These are phyloP conservation scores for Eucalyptus virginea DNA, from an alignment of 345 rosid genomes.

Conservation along the genomic window DNA sequence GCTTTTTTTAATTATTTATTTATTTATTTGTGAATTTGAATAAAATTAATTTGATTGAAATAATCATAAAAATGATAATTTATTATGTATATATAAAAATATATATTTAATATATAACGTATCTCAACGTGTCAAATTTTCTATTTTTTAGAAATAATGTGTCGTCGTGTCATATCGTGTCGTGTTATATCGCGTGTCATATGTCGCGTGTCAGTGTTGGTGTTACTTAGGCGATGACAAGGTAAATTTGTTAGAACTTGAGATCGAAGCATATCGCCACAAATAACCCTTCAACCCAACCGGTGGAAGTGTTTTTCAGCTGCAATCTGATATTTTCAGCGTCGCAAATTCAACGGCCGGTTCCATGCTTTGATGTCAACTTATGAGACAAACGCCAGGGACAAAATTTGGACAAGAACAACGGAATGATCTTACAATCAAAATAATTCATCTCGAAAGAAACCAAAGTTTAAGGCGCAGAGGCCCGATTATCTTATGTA, in stretches of 20 bases:
- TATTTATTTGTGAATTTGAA: too few relatives aligned
- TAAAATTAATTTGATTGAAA: too few relatives aligned
- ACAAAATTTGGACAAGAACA: background rate
- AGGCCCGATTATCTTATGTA: background rate
- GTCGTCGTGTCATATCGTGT: too few relatives aligned
- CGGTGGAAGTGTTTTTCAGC: background rate
- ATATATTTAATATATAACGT: accelerated
- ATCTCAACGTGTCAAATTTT: accelerated
- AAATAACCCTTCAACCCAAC: background rate
- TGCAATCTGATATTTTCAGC: background rate
- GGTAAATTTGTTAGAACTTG: background rate
- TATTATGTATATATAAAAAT: too few relatives aligned
- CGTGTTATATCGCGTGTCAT: accelerated
- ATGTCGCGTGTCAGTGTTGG: accelerated
- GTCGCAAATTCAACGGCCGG: background rate
- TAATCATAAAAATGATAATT: too few relatives aligned
- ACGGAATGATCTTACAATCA: background rate
- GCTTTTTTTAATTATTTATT: too few relatives aligned
- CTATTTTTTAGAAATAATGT: accelerated
- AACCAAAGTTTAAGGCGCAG: background rate
- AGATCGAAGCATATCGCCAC: too few relatives aligned
- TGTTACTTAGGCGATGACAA: background rate
- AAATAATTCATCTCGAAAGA: background rate
- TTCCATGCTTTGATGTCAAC: background rate
- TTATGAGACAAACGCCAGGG: background rate